phyloP scores from a whole-genome alignment of 805 yeast genomes.

The Nakazawaea ernobii region DNA sequence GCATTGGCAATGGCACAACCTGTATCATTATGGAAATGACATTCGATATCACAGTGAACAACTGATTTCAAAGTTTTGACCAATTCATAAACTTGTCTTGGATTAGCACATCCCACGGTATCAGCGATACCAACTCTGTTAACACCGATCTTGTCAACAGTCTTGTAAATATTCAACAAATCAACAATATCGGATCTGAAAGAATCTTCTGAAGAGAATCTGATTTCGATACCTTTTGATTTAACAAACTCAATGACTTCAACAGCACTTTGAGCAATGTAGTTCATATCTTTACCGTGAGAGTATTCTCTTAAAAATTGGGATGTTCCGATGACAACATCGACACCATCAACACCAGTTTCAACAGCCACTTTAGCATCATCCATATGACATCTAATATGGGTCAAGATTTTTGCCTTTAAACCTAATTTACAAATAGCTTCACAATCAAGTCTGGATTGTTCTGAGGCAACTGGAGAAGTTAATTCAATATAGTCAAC shows the following conservation, averaged over 20 bases:
- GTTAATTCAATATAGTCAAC: slow-evolving; percentile 97
- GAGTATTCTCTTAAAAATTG: slow-evolving; percentile 91
- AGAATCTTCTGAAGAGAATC: slow-evolving; percentile 96
- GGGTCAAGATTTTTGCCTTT: slow-evolving; percentile 92
- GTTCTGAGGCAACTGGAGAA: slow-evolving; percentile 97
- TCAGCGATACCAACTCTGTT: slow-evolving; percentile 99
- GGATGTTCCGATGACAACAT: slow-evolving; percentile 96
- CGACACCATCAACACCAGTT: slow-evolving; percentile 99
- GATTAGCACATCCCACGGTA: slow-evolving; percentile 98
- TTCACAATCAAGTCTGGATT: slow-evolving; percentile 88
- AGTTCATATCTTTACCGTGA: slow-evolving; percentile 98
- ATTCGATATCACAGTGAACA: slow-evolving; percentile 94
- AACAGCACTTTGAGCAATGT: slow-evolving; percentile 91
- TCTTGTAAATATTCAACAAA: slow-evolving; percentile 88
- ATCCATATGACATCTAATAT: slow-evolving; percentile 98
- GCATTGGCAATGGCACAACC: slow-evolving; percentile 99
- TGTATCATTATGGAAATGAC: slow-evolving; percentile 98
- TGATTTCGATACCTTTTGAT: slow-evolving; percentile 92
- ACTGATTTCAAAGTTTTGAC: slow-evolving; percentile 90
- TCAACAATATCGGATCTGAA: slow-evolving; percentile 97
- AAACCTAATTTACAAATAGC: slow-evolving; percentile 97
- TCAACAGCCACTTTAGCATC: slow-evolving; percentile 96
- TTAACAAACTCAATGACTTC: slow-evolving; percentile 97
- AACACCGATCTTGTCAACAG: slow-evolving; percentile 96
- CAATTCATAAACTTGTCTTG: slow-evolving; percentile 96